Evolutionary conservation across 2,329 filamentous ascomycete species (phyloP), one percentile per base, ranked within the genome.

Genomic region (Clarireedia homoeocarpa): DNA sequence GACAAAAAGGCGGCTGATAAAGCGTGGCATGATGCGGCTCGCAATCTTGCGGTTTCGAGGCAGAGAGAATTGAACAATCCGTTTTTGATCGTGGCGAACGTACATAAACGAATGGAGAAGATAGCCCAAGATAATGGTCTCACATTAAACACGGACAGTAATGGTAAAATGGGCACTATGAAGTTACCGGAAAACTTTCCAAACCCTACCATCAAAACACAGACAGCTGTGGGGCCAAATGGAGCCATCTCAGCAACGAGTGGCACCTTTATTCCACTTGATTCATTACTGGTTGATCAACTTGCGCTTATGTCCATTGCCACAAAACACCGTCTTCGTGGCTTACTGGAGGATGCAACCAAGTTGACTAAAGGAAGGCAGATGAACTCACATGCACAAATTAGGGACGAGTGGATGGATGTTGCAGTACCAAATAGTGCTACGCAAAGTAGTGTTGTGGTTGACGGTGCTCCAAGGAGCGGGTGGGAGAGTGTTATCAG

Each of bases 281-380:
- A 91, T 45, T 83, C 88, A 1, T 84, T 81, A 53, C 75, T 96
- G 36, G 86, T 88, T 14, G 91, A 96, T 59, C 88, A 96, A 62
- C 73, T 96, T 46, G 87, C 89, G 26, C 76, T 96, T 15, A 70
- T 96, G 57, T 94, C 90, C 5, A 79, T 96, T 56, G 88, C 89
- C 17, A 85, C 89, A 9, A 89, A 92, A 67, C 87, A 95, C 63
- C 81, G 90, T 27, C 65, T 96, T 39, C 80, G 88, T 53, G 82
- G 84, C 12, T 72, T 96, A 30, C 68, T 96, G 3, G 87, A 91
- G 66, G 91, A 96, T 64, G 84, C 89, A 10, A 81, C 84, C 54
- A 78, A 79, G 9, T 73, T 95, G 47, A 82, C 89, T 3, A 78
- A 79, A 58, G 87, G 82, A 58, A 83, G 92, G 53, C 86, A 89